Evolutionary conservation across 768 basidiomycete genomes (phyloP), one percentile per base, ranked within the genome.

Genomic region (Kwoniella mangroviensis): DNA sequence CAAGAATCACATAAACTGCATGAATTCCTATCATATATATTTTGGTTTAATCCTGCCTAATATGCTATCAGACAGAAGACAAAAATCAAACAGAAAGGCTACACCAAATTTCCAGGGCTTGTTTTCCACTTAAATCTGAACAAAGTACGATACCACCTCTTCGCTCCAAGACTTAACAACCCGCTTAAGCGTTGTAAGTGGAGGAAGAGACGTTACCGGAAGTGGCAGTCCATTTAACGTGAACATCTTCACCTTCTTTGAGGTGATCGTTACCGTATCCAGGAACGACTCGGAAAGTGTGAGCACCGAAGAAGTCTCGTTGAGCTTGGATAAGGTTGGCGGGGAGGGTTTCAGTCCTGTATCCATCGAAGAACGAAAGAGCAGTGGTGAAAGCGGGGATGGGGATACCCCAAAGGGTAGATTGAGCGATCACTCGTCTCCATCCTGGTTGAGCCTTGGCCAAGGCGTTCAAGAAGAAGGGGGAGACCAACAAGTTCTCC

Each of bases 301-400:
- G 96, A 54, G 95, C 93, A 84, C 97, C 96, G 84, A 99, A 99
- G 89, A 95, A 99, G 82, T 99, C 96, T 83, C 96, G 93, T 88
- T 97, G 95, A 63, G 88, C 96, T 86, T 99, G 96, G 76, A 98
- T 85, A 73, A 99, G 86, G 86, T 94, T 96, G 60, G 96, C 95
- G 52, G 96, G 93, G 63, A 98, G 88, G 71, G 93, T 86, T 77
- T 94, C 96, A 81, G 94, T 95, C 84, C 96, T 88, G 88, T 98
- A 99, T 28, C 97, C 96, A 83, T 98, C 97, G 85, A 96, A 97
- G 90, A 98, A 99, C 70, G 96, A 93, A 21, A 80, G 66, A 57
- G 96, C 96, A 52, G 96, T 98, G 87, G 92, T 92, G 87, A 94
- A 94, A n/a, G 94, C 94, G 41, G 97, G 95, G 42, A 93, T 91